Evolutionary conservation across 805 yeast species (phyloP).

Genomic region (Middelhovenomyces tepae): DNA sequence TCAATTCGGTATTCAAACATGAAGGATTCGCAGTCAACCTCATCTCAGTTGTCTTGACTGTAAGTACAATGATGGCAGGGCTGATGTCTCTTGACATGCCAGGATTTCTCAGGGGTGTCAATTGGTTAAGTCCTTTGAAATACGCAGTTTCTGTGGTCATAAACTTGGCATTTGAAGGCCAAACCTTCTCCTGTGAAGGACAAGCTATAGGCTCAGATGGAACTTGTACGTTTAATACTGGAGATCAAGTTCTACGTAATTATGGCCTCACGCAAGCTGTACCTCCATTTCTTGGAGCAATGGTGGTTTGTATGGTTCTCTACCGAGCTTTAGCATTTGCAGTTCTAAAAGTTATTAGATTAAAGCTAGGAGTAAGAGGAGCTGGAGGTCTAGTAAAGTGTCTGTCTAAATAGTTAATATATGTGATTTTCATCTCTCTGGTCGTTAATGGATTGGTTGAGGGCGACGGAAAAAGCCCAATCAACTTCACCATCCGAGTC

Average conservation of each 20-base stretch:
- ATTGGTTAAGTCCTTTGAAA: slow-evolving; percentile 70
- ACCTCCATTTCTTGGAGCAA: slow-evolving; percentile 17
- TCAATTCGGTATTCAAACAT: slow-evolving; percentile 63
- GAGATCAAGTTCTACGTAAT: slow-evolving; percentile 45
- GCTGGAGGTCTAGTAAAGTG: neutral
- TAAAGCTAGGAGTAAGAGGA: slow-evolving; percentile 16
- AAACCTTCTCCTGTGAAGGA: slow-evolving; percentile 43
- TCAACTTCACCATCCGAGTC: neutral
- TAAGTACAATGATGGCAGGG: slow-evolving; percentile 81
- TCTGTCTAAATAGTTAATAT: neutral
- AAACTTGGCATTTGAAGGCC: slow-evolving; percentile 49
- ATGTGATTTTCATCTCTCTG: neutral
- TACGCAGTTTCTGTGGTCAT: slow-evolving; percentile 56
- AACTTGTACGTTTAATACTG: slow-evolving; percentile 43
- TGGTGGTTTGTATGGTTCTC: slow-evolving; percentile 19
- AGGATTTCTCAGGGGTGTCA: slow-evolving; percentile 55
- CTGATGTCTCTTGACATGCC: slow-evolving; percentile 74
- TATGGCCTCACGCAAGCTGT: slow-evolving; percentile 34
- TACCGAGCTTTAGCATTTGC: slow-evolving; percentile 21
- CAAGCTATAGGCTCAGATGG: slow-evolving; percentile 26
- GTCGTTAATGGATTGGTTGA: neutral
- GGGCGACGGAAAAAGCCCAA: neutral
- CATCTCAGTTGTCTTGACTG: slow-evolving; percentile 53
- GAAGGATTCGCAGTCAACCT: slow-evolving; percentile 75
- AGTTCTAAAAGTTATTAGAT: slow-evolving; percentile 18